These are phyloP conservation scores for Nakataea oryzae DNA, from an alignment of 2,329 filamentous ascomycete genomes.

Conservation along the genomic window DNA sequence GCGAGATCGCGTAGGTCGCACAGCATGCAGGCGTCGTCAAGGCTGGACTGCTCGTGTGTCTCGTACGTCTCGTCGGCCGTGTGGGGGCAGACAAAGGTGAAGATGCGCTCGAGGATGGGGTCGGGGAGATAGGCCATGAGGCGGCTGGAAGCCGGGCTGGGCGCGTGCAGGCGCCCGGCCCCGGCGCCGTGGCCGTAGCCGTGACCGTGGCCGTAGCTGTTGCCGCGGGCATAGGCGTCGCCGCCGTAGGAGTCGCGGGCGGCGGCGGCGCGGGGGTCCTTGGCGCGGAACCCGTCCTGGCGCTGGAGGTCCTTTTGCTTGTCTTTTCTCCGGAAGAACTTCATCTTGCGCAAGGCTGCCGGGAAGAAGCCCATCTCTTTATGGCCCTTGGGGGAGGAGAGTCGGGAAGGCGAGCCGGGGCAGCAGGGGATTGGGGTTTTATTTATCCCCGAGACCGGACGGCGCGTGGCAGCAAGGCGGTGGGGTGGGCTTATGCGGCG, in stretches of 20 bases:
- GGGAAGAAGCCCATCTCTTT: background rate
- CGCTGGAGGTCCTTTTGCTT: constrained; percentile 16
- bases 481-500: too few relatives aligned
- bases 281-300: background rate
- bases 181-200: constrained; percentile 2
- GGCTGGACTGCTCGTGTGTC: constrained; percentile 69
- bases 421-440: background rate
- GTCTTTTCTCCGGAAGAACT: constrained; percentile 22
- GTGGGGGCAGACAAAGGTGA: constrained; percentile 77
- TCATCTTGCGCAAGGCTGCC: constrained; percentile 15
- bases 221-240: constrained; percentile 10
- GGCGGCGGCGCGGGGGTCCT: constrained; percentile 4
- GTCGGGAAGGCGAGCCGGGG: background rate
- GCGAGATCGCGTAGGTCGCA: constrained; percentile 86
- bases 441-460: background rate
- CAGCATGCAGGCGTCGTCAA: constrained; percentile 78
- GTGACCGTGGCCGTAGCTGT: constrained; percentile 7
- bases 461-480: background rate
- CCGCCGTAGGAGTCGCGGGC: constrained; percentile 2
- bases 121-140: constrained; percentile 48
- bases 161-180: background rate
- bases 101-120: constrained; percentile 65
- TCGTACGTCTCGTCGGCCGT: constrained; percentile 66
- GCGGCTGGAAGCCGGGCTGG: constrained; percentile 27
- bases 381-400: background rate